Evolutionary conservation across 1,139 yeast genomes (phyloP).

Genomic region (Yamadazyma sp.): DNA sequence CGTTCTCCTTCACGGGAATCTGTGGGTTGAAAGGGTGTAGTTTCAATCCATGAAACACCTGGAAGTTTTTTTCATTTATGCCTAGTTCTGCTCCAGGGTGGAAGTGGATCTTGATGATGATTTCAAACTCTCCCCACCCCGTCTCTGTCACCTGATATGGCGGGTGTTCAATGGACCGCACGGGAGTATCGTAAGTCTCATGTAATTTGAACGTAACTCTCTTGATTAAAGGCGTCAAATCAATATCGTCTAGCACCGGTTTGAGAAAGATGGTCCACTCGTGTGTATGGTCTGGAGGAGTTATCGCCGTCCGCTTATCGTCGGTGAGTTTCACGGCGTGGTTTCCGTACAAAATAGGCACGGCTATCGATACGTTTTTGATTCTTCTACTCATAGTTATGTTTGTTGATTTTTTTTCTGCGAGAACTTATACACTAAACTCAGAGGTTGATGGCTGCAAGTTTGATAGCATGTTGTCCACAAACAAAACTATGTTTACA

Average conservation of each 20-base stretch:
- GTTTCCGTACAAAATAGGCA: constrained; percentile 89
- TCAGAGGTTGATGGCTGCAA: too few relatives aligned
- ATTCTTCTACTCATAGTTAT: constrained; percentile 34
- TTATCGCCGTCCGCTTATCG: constrained; percentile 60
- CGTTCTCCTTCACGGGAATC: constrained; percentile 36
- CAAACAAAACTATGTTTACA: too few relatives aligned
- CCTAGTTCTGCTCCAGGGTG: constrained; percentile 68
- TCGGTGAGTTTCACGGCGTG: constrained; percentile 71
- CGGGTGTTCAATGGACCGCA: constrained; percentile 80
- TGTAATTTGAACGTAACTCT: constrained; percentile 93
- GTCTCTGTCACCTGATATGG: constrained; percentile 96
- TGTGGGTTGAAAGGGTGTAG: constrained; percentile 81
- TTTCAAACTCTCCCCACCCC: constrained; percentile 99
- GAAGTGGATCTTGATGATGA: constrained; percentile 82
- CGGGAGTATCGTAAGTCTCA: constrained; percentile 87
- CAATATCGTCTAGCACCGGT: constrained; percentile 76
- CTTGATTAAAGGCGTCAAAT: constrained; percentile 78
- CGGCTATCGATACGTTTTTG: constrained; percentile 73
- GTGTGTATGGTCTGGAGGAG: constrained; percentile 92
- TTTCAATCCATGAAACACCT: constrained; percentile 84
- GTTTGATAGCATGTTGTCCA: not conserved
- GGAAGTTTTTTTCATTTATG: constrained; percentile 79
- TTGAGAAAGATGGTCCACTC: constrained; percentile 91
- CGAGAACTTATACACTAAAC: not conserved
- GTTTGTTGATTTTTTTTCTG: constrained; percentile 20